A percentile compares a stretch with the other conserved stretches of the same genome.
These are phyloP conservation scores for Fraxinus quadrangulata DNA, from an alignment of 257 asterid species.

Conservation along the genomic window DNA sequence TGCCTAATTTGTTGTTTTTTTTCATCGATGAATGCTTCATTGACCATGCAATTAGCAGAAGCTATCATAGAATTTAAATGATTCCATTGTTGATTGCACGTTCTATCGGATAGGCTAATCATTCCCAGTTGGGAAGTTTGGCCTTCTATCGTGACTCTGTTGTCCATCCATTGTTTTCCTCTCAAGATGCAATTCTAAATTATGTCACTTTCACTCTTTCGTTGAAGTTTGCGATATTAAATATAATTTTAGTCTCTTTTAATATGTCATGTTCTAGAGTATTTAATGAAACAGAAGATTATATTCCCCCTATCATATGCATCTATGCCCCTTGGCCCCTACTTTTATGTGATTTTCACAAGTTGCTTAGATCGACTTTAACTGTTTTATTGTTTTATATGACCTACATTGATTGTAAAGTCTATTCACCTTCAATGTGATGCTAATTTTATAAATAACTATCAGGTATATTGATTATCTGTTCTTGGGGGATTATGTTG, in stretches of 20 bases:
- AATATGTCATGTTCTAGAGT: not conserved
- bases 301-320: not conserved
- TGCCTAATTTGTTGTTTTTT: constrained; percentile 6
- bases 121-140: not conserved
- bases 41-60: not conserved
- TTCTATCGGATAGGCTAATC: not conserved
- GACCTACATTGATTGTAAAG: not conserved
- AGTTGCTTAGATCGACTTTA: not conserved
- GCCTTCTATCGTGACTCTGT: not conserved
- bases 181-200: not conserved
- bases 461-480: constrained; percentile 94
- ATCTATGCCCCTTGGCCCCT: not conserved
- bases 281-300: not conserved
- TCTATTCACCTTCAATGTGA: constrained; percentile 7
- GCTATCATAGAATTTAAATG: constrained; percentile 3
- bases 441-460: constrained; percentile 42
- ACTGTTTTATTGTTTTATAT: not conserved
- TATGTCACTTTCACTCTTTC: not conserved
- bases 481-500: constrained; percentile 98
- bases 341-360: not conserved
- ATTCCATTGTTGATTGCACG: not conserved
- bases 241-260: not conserved
- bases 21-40: not conserved
- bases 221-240: not conserved
- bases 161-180: not conserved